Percentiles rank a stretch among this genome's conserved stretches.
Conservation (phyloP, 148 eudicot genomes). For the Dianthus caryophyllus region DNA sequence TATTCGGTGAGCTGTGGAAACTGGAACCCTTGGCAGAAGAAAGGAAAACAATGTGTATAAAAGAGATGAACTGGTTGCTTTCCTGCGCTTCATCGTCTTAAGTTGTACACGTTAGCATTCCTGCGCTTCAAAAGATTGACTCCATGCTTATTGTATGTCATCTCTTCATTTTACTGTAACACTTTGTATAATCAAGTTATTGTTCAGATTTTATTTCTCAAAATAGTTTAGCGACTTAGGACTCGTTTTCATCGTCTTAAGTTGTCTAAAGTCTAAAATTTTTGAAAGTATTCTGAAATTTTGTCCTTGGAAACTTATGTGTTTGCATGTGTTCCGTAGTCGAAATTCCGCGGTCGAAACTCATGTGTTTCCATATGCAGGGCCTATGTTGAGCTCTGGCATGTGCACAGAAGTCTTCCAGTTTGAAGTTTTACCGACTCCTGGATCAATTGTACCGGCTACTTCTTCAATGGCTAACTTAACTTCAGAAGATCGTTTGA, state of each 20-base stretch:
- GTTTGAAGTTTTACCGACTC: constrained; percentile 69
- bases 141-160: constrained; percentile 84
- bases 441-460: constrained; percentile 74
- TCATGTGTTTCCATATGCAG: constrained; percentile 33
- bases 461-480: constrained; percentile 42
- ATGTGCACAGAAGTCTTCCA: constrained; percentile 98
- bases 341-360: too few relatives aligned
- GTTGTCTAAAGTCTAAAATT: too few relatives aligned
- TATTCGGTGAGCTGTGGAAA: constrained; percentile 97
- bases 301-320: too few relatives aligned
- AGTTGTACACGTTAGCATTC: constrained; percentile 71
- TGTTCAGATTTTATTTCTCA: background rate
- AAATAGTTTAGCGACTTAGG: background rate
- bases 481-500: constrained; percentile 36
- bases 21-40: constrained; percentile 84
- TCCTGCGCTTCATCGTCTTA: constrained; percentile 85
- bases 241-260: background rate
- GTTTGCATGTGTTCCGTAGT: too few relatives aligned
- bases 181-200: background rate
- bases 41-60: constrained; percentile 61
- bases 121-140: constrained; percentile 82
- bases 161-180: constrained; percentile 23
- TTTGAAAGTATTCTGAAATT: too few relatives aligned
- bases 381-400: constrained; percentile 90
- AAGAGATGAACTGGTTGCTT: constrained; percentile 90